These are phyloP conservation scores for Raddia distichophylla DNA, from an alignment of 176 grass and related monocot species.

Conservation along the genomic window DNA sequence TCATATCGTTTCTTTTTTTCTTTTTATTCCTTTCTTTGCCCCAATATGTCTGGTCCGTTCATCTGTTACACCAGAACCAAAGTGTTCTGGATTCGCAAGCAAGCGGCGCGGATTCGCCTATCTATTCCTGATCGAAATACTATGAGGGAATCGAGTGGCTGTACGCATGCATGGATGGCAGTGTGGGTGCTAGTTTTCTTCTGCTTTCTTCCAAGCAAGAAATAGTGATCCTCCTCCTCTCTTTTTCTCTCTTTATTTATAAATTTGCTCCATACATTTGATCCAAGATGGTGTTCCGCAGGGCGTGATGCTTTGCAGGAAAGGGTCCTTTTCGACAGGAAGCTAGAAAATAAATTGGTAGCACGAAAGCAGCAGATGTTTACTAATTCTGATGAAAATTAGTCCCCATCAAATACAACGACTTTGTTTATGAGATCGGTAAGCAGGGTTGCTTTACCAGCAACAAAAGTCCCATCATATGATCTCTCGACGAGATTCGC, in stretches of 20 bases:
- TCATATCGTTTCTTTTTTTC: background rate
- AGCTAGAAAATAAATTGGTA: background rate
- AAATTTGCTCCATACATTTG: no score
- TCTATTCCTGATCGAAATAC: conserved; percentile 44
- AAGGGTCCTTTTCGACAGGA: background rate
- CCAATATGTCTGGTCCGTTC: no score
- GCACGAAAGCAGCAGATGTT: background rate
- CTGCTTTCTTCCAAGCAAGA: conserved; percentile 56
- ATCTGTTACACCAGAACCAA: background rate
- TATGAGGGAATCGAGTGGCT: background rate
- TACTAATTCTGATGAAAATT: conserved; percentile 1
- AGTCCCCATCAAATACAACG: background rate
- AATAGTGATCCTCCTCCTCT: conserved; percentile 23
- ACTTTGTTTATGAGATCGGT: background rate
- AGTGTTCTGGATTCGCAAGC: conserved; percentile 26
- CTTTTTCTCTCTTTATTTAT: background rate
- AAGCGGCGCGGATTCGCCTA: conserved; percentile 21
- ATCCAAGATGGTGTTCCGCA: conserved; percentile 6
- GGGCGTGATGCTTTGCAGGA: background rate
- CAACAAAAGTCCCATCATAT: background rate
- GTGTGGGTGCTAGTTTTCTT: conserved; percentile 14
- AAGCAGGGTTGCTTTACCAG: background rate
- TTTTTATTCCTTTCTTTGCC: background rate
- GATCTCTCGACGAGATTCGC: background rate
- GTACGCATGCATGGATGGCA: background rate